Base-by-base conservation (phyloP, 257 asterid genomes). In the Solanum habrochaites region DNA sequence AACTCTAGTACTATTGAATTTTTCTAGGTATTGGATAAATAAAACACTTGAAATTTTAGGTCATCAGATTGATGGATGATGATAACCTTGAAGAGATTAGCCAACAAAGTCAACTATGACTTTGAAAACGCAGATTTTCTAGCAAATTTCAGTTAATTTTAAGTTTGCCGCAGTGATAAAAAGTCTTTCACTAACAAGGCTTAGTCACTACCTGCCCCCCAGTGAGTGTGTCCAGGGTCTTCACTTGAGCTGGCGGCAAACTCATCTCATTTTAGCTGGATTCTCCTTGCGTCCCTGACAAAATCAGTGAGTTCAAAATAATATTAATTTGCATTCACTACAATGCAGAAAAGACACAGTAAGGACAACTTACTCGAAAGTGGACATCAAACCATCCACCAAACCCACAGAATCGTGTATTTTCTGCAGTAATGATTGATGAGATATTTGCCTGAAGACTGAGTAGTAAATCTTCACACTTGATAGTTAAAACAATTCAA, bases 381-480 rank as follows among this genome's bases (percentile, higher is more conserved):
- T 96, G 99, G 92, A 97, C 99, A 89, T 97, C 99, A 90, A 97
- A 97, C 99, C 99, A 97, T 89, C 99, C 99, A 88, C 91, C 96
- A 91, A 93, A 93, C n/a, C 99, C 99, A 83, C 96, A 93, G n/a
- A 96, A 89, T 87, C 94, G 92, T 49, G 95, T 85, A 32, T 85
- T 85, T 74, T 95, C 98, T 74, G 91, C 90, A 66, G 94, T 95
- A 88, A 97, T 90, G 80, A 95, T 90, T 66, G 97, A 92, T n/a
- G 95, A 95, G 84, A 92, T 42, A 86, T 92, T 93, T 80, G 97
- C 91, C 64, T 60, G 90, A 86, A 97, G 93, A 60, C 35, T 83
- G 35, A 90, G 90, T 88, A 90, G 90, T 88, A 96, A 90, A 70
- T 96, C 99, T 92, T 83, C 40, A 96, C 91, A 39, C 94, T 92